These are phyloP conservation scores for Mortierella claussenii DNA, from an alignment of 192 early-diverging fungal species.

Conservation along the genomic window DNA sequence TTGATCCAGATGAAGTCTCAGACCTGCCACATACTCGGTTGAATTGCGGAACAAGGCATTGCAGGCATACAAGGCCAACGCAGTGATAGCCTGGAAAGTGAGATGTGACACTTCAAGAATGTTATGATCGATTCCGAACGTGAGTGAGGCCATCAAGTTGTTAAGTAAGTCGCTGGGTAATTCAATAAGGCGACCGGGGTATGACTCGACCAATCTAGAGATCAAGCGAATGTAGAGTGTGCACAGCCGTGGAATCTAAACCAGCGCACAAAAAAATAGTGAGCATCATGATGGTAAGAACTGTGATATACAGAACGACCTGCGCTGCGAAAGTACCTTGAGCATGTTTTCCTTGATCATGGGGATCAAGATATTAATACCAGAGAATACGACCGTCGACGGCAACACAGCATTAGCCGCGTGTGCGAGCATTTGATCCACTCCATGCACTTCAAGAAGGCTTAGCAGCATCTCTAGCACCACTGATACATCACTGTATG, in stretches of 20 bases:
- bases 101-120: constrained; percentile 68
- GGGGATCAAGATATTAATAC: constrained; percentile 74
- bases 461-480: constrained; percentile 62
- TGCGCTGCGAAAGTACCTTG: constrained; percentile 55
- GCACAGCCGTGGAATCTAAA: constrained; percentile 71
- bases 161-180: constrained; percentile 62
- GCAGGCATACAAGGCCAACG: constrained; percentile 66
- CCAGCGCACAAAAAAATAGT: too few species aligned
- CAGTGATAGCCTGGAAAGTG: constrained; percentile 72
- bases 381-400: constrained; percentile 77
- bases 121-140: constrained; percentile 68
- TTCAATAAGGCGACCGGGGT: constrained; percentile 66
- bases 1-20: constrained; percentile 54
- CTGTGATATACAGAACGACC: background rate
- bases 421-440: constrained; percentile 47
- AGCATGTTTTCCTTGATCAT: constrained; percentile 79
- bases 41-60: constrained; percentile 52
- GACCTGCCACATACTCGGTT: constrained; percentile 21
- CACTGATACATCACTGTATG: constrained; percentile 70
- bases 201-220: constrained; percentile 69
- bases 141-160: constrained; percentile 68
- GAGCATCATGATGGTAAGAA: background rate
- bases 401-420: constrained; percentile 44
- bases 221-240: constrained; percentile 74
- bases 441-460: constrained; percentile 29